Conservation (phyloP, 129 eudicot species). For the Saussurea involucrata region DNA sequence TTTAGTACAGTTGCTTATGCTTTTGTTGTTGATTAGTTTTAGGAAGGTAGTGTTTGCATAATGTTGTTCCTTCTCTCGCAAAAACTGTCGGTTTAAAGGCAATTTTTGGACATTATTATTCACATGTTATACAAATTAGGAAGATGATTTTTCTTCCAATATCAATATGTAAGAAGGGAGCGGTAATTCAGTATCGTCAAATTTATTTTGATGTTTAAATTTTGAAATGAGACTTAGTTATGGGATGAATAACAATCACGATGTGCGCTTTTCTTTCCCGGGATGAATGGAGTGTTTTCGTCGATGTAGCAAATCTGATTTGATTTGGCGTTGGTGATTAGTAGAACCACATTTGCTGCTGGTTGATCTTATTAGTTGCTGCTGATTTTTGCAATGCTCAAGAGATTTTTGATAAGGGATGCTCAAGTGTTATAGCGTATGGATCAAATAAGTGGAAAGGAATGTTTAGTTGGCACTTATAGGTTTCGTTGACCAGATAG, state of each 20-base stretch:
- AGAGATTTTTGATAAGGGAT: neutral
- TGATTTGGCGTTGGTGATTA: slow-evolving; percentile 2
- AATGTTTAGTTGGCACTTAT: neutral
- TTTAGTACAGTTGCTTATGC: slow-evolving; percentile 3
- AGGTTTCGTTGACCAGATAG: neutral
- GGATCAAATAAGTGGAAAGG: slow-evolving; percentile 1
- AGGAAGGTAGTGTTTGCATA: slow-evolving; percentile 1
- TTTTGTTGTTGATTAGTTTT: slow-evolving; percentile 9
- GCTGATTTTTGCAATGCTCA: neutral
- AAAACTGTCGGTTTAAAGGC: neutral
- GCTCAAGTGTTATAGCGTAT: neutral
- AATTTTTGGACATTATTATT: slow-evolving; percentile 11
- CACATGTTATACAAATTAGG: neutral
- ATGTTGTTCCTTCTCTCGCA: neutral
- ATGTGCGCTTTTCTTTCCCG: neutral
- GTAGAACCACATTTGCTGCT: slow-evolving; percentile 2
- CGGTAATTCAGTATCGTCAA: neutral
- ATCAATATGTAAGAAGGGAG: neutral
- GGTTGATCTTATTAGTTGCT: slow-evolving; percentile 7
- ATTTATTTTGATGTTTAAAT: neutral
- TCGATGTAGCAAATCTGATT: neutral
- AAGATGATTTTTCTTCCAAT: neutral
- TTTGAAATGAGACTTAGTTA: neutral
- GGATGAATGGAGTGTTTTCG: neutral
- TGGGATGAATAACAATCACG: neutral